A percentile compares a stretch with the other conserved stretches of the same genome.
phyloP scores from a whole-genome alignment of 768 basidiomycete genomes.

The Boletus rubropictus region DNA sequence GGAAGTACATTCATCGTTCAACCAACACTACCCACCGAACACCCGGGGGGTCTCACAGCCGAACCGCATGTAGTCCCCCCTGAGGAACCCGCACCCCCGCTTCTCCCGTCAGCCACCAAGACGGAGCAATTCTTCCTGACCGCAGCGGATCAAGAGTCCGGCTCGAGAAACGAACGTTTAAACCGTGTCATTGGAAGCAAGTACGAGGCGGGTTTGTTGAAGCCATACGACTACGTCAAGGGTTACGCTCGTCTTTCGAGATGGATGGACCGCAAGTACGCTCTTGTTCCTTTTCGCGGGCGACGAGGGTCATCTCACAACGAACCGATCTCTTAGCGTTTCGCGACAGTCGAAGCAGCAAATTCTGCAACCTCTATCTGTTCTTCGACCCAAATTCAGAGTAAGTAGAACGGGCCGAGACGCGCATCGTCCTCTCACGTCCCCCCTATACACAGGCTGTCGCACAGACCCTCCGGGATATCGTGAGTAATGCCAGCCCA shows the following conservation, averaged over 20 bases:
- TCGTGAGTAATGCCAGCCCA: conserved; percentile 39
- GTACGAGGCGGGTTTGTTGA: conserved; percentile 91
- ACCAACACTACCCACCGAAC: conserved; percentile 16
- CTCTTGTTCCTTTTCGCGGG: not conserved
- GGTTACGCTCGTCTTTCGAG: conserved; percentile 86
- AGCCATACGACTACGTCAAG: conserved; percentile 95
- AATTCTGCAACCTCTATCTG: conserved; percentile 83
- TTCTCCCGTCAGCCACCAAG: conserved; percentile 69
- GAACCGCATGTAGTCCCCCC: conserved; percentile 24
- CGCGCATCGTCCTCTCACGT: not conserved
- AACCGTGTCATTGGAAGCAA: conserved; percentile 92
- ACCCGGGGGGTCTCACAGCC: conserved; percentile 18
- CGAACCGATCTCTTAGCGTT: conserved; percentile 44
- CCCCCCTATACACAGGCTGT: conserved; percentile 45
- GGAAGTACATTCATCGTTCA: conserved; percentile 14
- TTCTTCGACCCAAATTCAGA: conserved; percentile 80
- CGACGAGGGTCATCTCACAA: not conserved
- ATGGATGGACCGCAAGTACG: conserved; percentile 94
- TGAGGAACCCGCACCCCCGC: conserved; percentile 40
- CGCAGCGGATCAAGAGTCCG: conserved; percentile 90
- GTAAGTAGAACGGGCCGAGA: conserved; percentile 34
- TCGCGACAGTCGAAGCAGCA: conserved; percentile 88
- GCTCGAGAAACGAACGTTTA: conserved; percentile 83
- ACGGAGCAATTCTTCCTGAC: conserved; percentile 88
- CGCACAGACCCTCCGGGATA: conserved; percentile 77